Percentiles rank a stretch among this genome's conserved stretches.
These are phyloP conservation scores for Picea glauca DNA, from an alignment of 75 land plant genomes.

Conservation along the genomic window DNA sequence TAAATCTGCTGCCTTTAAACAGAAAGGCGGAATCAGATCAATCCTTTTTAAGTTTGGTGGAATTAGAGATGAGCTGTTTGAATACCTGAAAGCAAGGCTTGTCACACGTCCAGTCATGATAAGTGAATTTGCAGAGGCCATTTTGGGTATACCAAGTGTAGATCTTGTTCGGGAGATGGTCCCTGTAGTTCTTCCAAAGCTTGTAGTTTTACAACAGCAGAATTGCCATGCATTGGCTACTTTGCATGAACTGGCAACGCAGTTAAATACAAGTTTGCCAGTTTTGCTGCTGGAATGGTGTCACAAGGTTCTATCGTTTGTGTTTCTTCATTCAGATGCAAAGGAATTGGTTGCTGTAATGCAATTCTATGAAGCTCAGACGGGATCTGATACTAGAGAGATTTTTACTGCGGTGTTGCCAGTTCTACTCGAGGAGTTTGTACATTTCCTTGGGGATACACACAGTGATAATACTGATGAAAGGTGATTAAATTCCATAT, in stretches of 20 bases:
- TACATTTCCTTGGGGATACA: conserved; percentile 68
- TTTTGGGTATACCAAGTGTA: conserved; percentile 51
- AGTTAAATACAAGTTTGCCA: conserved; percentile 59
- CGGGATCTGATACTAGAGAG: conserved; percentile 74
- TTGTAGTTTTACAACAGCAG: conserved; percentile 63
- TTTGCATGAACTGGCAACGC: conserved; percentile 65
- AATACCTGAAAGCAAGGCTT: conserved; percentile 58
- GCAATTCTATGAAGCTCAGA: conserved; percentile 84
- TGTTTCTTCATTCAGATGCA: conserved; percentile 70
- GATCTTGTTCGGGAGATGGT: conserved; percentile 74
- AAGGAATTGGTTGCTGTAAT: conserved; percentile 66
- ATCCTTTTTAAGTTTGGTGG: conserved; percentile 45
- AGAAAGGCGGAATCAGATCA: conserved; percentile 40
- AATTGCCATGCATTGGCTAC: conserved; percentile 47
- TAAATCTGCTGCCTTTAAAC: conserved; percentile 39
- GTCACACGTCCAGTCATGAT: conserved; percentile 63
- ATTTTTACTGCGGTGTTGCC: conserved; percentile 94
- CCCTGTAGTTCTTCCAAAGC: conserved; percentile 94
- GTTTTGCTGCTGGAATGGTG: conserved; percentile 74
- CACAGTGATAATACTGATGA: conserved; percentile 42
- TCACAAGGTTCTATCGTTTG: conserved; percentile 88
- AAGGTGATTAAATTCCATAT: conserved; percentile 47
- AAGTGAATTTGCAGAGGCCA: conserved; percentile 81
- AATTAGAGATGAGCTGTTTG: conserved; percentile 69
- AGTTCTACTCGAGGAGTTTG: conserved; percentile 87